phyloP scores from a whole-genome alignment of 176 grass and related monocot species.

The Eleusine coracana region DNA sequence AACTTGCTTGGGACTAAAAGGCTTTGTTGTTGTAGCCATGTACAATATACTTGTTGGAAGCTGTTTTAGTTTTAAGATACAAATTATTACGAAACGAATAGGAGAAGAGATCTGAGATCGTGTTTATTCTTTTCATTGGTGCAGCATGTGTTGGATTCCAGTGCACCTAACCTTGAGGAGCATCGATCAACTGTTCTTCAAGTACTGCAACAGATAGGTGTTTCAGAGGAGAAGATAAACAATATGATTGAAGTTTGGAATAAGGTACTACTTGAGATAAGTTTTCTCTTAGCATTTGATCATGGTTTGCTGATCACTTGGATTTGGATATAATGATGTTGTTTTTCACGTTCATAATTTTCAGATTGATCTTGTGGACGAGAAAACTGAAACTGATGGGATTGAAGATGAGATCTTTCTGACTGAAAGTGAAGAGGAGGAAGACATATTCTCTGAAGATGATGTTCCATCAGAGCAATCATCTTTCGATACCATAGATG shows the following conservation, averaged over 20 bases:
- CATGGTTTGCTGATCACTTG: conserved; percentile 15
- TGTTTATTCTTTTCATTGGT: conserved; percentile 34
- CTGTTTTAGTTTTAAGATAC: conserved; percentile 25
- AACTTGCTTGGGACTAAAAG: no score
- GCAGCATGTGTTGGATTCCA: conserved; percentile 94
- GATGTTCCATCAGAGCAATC: conserved; percentile 48
- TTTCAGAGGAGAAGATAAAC: conserved; percentile 78
- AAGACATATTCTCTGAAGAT: conserved; percentile 54
- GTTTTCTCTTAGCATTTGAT: conserved; percentile 29
- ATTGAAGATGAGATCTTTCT: conserved; percentile 42
- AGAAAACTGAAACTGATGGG: conserved; percentile 45
- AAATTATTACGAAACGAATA: neutral
- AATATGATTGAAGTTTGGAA: conserved; percentile 99
- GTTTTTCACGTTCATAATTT: conserved; percentile 4
- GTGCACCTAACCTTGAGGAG: conserved; percentile 74
- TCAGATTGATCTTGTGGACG: conserved; percentile 83
- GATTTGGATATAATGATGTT: conserved; percentile 33
- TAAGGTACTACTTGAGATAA: conserved; percentile 55
- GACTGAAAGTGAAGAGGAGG: conserved; percentile 53
- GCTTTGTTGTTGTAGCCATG: neutral
- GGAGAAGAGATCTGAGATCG: conserved; percentile 10
- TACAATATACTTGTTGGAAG: conserved; percentile 15
- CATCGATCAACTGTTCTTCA: conserved; percentile 83
- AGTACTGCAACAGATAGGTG: conserved; percentile 89
- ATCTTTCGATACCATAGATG: conserved; percentile 55